These are phyloP conservation scores for Aspergillus sp. DNA, from an alignment of 2,329 filamentous ascomycete genomes.

Conservation along the genomic window DNA sequence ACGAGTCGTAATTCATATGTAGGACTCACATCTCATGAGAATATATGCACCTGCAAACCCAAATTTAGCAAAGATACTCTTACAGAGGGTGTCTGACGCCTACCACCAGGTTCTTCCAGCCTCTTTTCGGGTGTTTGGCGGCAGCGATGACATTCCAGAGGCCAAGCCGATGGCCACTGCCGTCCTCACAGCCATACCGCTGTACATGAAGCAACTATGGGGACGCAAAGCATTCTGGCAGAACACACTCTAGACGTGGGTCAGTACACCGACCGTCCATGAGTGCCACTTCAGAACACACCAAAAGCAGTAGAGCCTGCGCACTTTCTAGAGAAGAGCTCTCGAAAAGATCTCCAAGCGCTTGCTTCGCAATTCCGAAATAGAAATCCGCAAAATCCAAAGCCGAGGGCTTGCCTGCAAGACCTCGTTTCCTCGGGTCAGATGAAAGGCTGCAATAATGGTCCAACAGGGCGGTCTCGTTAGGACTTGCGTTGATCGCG, in stretches of 20 bases:
- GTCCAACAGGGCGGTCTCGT: slow-evolving; percentile 19
- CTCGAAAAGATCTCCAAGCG: slow-evolving; percentile 29
- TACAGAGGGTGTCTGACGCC: background rate
- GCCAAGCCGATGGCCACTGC: slow-evolving; percentile 33
- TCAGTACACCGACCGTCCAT: background rate
- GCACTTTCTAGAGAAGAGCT: slow-evolving; percentile 24
- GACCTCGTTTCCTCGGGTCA: background rate
- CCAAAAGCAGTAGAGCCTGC: slow-evolving; percentile 26
- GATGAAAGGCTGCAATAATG: slow-evolving; percentile 16
- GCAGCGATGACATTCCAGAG: slow-evolving; percentile 21
- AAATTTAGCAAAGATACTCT: background rate
- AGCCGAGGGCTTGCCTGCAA: slow-evolving; percentile 9
- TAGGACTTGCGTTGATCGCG: slow-evolving; percentile 25
- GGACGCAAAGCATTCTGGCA: slow-evolving; percentile 34
- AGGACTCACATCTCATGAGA: slow-evolving; percentile 19
- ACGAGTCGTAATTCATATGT: background rate
- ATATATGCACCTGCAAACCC: slow-evolving; percentile 15
- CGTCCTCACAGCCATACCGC: slow-evolving; percentile 33
- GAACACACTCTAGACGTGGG: slow-evolving; percentile 19
- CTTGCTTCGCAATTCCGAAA: slow-evolving; percentile 22
- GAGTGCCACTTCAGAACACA: background rate
- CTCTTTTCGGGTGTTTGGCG: slow-evolving; percentile 14
- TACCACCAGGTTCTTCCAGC: slow-evolving; percentile 26
- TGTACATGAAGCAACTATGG: slow-evolving; percentile 36
- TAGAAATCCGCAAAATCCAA: slow-evolving; percentile 25